Evolutionary conservation across 768 basidiomycete genomes (phyloP).

Genomic region (Cyathus striatus): DNA sequence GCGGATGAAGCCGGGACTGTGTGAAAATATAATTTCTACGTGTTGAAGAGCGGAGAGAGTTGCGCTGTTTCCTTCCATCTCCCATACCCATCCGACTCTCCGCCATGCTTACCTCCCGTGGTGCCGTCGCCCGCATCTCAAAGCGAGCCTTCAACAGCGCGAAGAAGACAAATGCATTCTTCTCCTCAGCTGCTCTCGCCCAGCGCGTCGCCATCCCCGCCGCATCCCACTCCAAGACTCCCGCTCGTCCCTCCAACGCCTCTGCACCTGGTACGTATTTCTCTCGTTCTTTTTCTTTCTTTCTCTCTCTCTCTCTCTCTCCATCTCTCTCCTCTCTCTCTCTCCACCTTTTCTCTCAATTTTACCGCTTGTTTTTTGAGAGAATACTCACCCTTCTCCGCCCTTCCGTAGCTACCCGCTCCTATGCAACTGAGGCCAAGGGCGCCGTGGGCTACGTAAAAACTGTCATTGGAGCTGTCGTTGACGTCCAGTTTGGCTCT

Average conservation of each 20-base stretch:
- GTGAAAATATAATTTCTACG: constrained; percentile 43
- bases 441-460: constrained; percentile 75
- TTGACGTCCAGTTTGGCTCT: constrained; percentile 97
- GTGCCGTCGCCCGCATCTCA: constrained; percentile 82
- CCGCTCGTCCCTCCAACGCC: constrained; percentile 43
- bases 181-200: constrained; percentile 67
- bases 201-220: constrained; percentile 47
- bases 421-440: constrained; percentile 90
- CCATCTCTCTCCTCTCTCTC: neutral
- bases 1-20: constrained; percentile 45
- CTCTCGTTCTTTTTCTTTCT: constrained; percentile 17
- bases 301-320: neutral
- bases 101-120: constrained; percentile 84
- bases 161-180: constrained; percentile 74
- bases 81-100: constrained; percentile 18
- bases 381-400: constrained; percentile 15
- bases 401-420: constrained; percentile 47
- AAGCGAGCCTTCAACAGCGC: constrained; percentile 75
- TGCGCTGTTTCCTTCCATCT: constrained; percentile 16
- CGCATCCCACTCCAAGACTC: constrained; percentile 36
- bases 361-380: constrained; percentile 9
- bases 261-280: constrained; percentile 50
- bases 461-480: constrained; percentile 99
- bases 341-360: constrained; percentile 5
- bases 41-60: constrained; percentile 31